Evolutionary conservation across 768 basidiomycete genomes (phyloP).

Genomic region (Tulasnella sp.): DNA sequence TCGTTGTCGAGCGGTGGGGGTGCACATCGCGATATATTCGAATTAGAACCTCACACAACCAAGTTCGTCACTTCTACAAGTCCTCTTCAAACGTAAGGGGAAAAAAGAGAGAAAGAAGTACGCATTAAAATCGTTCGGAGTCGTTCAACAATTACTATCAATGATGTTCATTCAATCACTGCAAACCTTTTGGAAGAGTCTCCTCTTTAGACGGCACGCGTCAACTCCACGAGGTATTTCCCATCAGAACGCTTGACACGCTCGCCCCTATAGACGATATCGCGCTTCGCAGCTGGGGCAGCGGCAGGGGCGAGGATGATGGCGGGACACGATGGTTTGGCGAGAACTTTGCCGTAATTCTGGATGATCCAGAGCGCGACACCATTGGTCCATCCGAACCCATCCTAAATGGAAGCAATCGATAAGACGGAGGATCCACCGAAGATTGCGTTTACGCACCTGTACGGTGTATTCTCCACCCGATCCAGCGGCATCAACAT

Average conservation of each 20-base stretch:
- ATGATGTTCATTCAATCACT: background rate
- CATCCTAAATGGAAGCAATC: no score
- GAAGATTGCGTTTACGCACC: conserved; percentile 25
- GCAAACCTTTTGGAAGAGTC: background rate
- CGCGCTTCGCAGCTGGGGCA: background rate
- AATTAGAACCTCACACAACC: no score
- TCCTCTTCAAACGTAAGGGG: no score
- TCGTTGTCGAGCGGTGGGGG: background rate
- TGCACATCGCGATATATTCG: background rate
- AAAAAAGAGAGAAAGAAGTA: no score
- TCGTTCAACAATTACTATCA: no score
- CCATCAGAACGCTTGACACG: background rate
- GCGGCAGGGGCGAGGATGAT: background rate
- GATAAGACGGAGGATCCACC: background rate
- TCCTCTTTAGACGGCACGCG: background rate
- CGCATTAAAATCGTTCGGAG: no score
- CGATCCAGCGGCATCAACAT: conserved; percentile 64
- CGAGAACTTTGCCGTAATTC: conserved; percentile 48
- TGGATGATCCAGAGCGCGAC: conserved; percentile 63
- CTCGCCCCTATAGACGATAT: background rate
- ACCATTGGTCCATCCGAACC: conserved; percentile 86
- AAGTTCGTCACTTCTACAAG: no score
- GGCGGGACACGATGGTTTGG: conserved; percentile 51
- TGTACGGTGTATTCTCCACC: conserved; percentile 88
- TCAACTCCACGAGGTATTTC: background rate